A percentile compares a stretch with the other conserved stretches of the same genome.
phyloP scores from a whole-genome alignment of 495 filamentous ascomycete species.

The Amniculicola lignicola region DNA sequence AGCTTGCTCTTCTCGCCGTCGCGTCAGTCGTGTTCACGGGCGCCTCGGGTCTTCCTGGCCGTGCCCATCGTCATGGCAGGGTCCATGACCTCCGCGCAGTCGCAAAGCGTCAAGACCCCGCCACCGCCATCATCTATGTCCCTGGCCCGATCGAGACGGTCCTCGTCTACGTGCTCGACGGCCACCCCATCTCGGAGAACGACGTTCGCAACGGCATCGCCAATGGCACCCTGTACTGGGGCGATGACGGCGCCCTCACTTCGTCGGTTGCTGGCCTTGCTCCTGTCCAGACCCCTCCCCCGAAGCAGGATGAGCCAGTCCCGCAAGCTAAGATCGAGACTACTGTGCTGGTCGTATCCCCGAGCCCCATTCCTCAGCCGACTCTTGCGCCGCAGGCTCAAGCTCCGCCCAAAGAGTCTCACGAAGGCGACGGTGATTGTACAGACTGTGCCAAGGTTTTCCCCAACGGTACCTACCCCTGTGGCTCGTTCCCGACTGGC shows the following conservation, averaged over 20 bases:
- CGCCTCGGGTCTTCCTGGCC: slow-evolving; percentile 12
- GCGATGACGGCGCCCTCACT: slow-evolving; percentile 23
- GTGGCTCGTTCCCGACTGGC: slow-evolving; percentile 69
- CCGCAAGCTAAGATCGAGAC: neutral
- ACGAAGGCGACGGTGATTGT: slow-evolving; percentile 12
- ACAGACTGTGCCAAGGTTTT: slow-evolving; percentile 62
- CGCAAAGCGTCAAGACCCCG: slow-evolving; percentile 26
- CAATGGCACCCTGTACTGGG: slow-evolving; percentile 42
- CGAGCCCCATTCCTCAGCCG: neutral
- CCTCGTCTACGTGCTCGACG: slow-evolving; percentile 39
- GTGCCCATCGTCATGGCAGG: slow-evolving; percentile 38
- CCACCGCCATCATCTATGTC: slow-evolving; percentile 21
- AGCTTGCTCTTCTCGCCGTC: slow-evolving; percentile 1
- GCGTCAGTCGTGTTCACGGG: neutral
- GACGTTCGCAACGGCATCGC: slow-evolving; percentile 40
- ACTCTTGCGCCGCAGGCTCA: neutral
- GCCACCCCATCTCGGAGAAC: slow-evolving; percentile 37
- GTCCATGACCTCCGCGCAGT: slow-evolving; percentile 39
- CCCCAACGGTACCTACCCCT: slow-evolving; percentile 71
- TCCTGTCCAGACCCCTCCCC: neutral
- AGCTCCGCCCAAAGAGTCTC: neutral
- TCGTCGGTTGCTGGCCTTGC: neutral
- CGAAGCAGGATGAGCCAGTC: neutral
- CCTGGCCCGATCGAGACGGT: slow-evolving; percentile 37
- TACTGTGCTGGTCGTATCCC: neutral